Conservation (phyloP, 2,329 filamentous ascomycete genomes). For the Paraphoma sp. region DNA sequence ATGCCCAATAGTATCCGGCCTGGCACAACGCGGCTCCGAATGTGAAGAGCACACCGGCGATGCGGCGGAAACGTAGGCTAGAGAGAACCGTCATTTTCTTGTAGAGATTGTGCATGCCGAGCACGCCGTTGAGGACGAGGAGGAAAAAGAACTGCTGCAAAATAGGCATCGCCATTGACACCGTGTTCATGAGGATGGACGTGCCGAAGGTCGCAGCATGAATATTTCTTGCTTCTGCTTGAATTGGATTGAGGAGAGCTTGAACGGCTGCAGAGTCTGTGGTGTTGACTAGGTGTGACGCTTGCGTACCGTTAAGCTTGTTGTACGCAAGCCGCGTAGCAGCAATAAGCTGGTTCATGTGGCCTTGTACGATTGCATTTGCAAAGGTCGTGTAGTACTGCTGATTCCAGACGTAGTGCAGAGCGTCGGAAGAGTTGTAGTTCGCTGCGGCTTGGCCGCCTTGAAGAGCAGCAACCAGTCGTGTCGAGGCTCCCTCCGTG, state of each 20-base stretch:
- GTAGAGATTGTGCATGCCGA: conserved; percentile 34
- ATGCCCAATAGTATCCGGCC: conserved; percentile 54
- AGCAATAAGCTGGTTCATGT: conserved; percentile 42
- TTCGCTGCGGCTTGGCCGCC: conserved; percentile 37
- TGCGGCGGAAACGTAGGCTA: conserved; percentile 37
- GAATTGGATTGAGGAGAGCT: conserved; percentile 50
- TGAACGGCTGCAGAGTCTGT: conserved; percentile 42
- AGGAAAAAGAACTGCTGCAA: conserved; percentile 59
- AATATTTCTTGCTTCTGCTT: conserved; percentile 45
- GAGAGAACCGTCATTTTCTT: conserved; percentile 26
- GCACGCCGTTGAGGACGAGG: conserved; percentile 54
- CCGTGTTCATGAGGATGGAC: conserved; percentile 54
- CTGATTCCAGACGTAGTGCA: conserved; percentile 56
- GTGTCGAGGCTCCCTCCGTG: conserved; percentile 45
- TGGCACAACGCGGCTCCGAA: conserved; percentile 51
- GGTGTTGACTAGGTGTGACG: conserved; percentile 28
- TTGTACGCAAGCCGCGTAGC: conserved; percentile 46
- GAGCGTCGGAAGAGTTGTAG: conserved; percentile 46
- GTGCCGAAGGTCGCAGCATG: conserved; percentile 52
- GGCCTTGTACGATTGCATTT: conserved; percentile 42
- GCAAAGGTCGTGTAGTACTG: conserved; percentile 51
- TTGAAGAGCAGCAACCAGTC: conserved; percentile 46
- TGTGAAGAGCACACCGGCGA: conserved; percentile 48
- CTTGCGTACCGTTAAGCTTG: conserved; percentile 40
- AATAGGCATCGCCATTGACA: conserved; percentile 54